Conservation (phyloP, 352 stramenopile species). For the Pythium oligandrum region DNA sequence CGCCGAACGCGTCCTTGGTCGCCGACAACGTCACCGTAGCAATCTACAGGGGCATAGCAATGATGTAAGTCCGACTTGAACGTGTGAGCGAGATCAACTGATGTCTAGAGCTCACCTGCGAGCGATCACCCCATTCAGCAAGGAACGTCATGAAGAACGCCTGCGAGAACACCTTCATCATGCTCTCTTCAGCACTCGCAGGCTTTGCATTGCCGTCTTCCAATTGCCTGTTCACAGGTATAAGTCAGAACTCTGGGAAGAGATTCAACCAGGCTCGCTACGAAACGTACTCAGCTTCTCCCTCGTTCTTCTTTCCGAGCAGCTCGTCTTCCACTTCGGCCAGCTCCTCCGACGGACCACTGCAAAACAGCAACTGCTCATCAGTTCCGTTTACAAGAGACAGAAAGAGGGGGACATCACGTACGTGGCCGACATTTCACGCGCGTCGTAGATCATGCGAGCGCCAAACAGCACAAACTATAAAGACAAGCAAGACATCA, state of each 20-base stretch:
- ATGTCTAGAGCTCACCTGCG: slow-evolving; percentile 44
- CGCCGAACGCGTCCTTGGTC: slow-evolving; percentile 92
- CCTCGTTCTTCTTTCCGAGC: slow-evolving; percentile 76
- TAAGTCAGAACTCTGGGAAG: too few species aligned
- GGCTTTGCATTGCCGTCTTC: slow-evolving; percentile 24
- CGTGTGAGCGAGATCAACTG: neutral
- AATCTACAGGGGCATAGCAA: slow-evolving; percentile 54
- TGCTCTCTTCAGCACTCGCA: slow-evolving; percentile 32
- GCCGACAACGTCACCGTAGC: slow-evolving; percentile 97
- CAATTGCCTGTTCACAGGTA: neutral
- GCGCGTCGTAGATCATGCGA: slow-evolving; percentile 90
- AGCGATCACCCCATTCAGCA: slow-evolving; percentile 98
- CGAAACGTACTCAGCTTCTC: slow-evolving; percentile 42
- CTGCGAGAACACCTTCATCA: slow-evolving; percentile 90
- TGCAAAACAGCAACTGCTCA: slow-evolving; percentile 5
- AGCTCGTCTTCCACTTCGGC: slow-evolving; percentile 83
- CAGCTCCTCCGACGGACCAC: slow-evolving; percentile 74
- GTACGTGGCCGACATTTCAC: slow-evolving; percentile 77
- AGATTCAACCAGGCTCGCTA: too few species aligned
- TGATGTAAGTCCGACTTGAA: too few species aligned
- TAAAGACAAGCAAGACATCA: slow-evolving; percentile 4
- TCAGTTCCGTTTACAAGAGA: too few species aligned
- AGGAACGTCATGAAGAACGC: slow-evolving; percentile 98
- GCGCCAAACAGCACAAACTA: slow-evolving; percentile 97
- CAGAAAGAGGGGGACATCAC: slow-evolving; percentile 1